Conservation (phyloP, 768 basidiomycete genomes). For the Daedalea quercina region DNA sequence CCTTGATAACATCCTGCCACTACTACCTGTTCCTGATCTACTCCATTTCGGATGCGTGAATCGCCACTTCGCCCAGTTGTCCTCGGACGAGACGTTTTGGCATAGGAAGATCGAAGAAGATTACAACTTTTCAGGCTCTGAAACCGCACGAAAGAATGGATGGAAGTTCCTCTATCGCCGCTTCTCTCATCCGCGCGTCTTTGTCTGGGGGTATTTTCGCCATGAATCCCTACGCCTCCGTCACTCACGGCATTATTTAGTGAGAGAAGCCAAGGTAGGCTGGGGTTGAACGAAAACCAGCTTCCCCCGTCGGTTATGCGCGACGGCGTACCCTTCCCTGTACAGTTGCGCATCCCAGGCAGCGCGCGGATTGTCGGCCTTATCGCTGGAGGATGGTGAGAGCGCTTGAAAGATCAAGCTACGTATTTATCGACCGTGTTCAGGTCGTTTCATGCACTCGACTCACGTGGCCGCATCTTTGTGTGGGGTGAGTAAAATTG, state of each 20-base stretch:
- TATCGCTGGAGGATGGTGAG: constrained; percentile 79
- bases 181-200: constrained; percentile 46
- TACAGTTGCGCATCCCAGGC: constrained; percentile 53
- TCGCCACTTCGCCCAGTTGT: constrained; percentile 53
- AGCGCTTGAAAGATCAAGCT: constrained; percentile 7
- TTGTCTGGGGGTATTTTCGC: constrained; percentile 55
- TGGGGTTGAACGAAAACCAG: constrained; percentile 39
- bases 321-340: constrained; percentile 56
- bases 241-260: neutral
- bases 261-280: constrained; percentile 39
- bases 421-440: neutral
- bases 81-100: constrained; percentile 77
- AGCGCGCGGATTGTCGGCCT: constrained; percentile 62
- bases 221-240: neutral
- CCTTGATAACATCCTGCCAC: constrained; percentile 63
- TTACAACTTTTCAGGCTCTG: constrained; percentile 70
- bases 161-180: constrained; percentile 79
- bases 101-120: constrained; percentile 59
- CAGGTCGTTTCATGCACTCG: constrained; percentile 86
- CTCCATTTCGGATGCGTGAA: constrained; percentile 54
- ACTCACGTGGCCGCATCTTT: constrained; percentile 63
- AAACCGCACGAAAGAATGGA: constrained; percentile 68
- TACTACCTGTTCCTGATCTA: constrained; percentile 48
- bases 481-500: constrained; percentile 63
- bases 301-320: constrained; percentile 26